A percentile compares a stretch with the other conserved stretches of the same genome.
These are phyloP conservation scores for Athelia psychrophila DNA, from an alignment of 1,284 basidiomycete genomes.

Conservation along the genomic window DNA sequence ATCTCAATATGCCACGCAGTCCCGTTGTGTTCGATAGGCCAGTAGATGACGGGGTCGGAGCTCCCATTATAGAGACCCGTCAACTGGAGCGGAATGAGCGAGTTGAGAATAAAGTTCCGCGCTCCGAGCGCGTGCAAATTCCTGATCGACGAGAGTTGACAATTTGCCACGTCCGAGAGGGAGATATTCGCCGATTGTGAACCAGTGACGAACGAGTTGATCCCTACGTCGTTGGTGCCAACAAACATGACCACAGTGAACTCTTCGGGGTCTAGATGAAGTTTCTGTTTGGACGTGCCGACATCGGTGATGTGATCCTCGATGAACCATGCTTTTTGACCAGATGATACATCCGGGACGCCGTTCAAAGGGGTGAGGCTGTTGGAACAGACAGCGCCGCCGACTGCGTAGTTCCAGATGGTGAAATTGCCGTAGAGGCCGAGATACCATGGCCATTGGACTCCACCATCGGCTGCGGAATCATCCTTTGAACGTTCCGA, in stretches of 20 bases:
- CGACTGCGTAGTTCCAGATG: conserved; percentile 17
- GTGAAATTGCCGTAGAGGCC: conserved; percentile 17
- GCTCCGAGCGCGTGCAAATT: conserved; percentile 13
- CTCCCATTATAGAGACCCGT: too few species aligned
- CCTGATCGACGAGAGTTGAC: conserved; percentile 14
- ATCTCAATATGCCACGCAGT: conserved; percentile 16
- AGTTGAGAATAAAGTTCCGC: too few species aligned
- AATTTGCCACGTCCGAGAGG: conserved; percentile 12
- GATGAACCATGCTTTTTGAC: conserved; percentile 17
- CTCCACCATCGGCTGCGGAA: conserved; percentile 16
- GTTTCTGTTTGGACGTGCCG: conserved; percentile 13
- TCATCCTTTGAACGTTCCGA: conserved; percentile 8
- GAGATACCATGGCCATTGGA: conserved; percentile 19
- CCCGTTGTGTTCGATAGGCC: conserved; percentile 14
- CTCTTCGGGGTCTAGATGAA: conserved; percentile 13
- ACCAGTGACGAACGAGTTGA: conserved; percentile 15
- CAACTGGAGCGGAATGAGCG: too few species aligned
- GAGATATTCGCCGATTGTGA: conserved; percentile 7
- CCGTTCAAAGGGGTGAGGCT: conserved; percentile 8
- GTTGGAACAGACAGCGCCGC: conserved; percentile 15
- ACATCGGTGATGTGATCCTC: conserved; percentile 13
- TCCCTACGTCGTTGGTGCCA: conserved; percentile 19
- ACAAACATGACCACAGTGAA: conserved; percentile 17
- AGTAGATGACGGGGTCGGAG: conserved; percentile 14
- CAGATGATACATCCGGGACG: conserved; percentile 13